Conservation (phyloP, 2,329 filamentous ascomycete genomes). For the Plenodomus lindquistii region DNA sequence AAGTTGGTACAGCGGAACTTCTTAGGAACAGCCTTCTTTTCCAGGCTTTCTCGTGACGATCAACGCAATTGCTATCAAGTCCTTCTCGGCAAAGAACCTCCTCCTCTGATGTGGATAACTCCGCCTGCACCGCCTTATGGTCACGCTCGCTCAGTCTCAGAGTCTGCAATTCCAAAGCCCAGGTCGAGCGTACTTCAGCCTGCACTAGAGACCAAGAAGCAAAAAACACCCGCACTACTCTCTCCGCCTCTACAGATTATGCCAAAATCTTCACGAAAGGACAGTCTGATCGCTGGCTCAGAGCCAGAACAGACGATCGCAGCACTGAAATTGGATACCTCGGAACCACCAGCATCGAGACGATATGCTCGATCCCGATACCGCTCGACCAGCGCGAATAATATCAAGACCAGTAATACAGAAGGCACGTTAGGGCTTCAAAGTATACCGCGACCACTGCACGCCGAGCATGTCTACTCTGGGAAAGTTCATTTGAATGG, state of each 20-base stretch:
- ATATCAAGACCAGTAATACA: constrained; percentile 5
- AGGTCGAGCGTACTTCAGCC: constrained; percentile 13
- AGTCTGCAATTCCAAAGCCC: constrained; percentile 9
- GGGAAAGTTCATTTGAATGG: background rate
- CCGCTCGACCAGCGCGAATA: constrained; percentile 12
- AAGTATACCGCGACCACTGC: constrained; percentile 3
- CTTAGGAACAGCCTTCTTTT: constrained; percentile 32
- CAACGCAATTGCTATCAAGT: constrained; percentile 31
- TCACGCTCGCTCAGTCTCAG: constrained; percentile 13
- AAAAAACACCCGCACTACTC: constrained; percentile 8
- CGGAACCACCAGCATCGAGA: background rate
- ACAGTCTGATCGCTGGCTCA: background rate
- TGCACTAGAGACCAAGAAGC: constrained; percentile 15
- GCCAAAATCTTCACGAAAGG: constrained; percentile 2
- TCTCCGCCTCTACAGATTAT: constrained; percentile 16
- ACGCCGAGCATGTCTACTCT: background rate
- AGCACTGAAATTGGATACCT: background rate
- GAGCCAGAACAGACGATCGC: background rate
- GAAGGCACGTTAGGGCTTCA: background rate
- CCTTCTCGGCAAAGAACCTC: constrained; percentile 30
- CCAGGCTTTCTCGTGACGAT: constrained; percentile 21
- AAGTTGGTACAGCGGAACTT: constrained; percentile 32
- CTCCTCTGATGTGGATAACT: constrained; percentile 25
- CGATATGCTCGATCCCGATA: constrained; percentile 14
- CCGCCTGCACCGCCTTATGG: constrained; percentile 14